Conservation (phyloP, 257 asterid species). For the Solanum arcanum region DNA sequence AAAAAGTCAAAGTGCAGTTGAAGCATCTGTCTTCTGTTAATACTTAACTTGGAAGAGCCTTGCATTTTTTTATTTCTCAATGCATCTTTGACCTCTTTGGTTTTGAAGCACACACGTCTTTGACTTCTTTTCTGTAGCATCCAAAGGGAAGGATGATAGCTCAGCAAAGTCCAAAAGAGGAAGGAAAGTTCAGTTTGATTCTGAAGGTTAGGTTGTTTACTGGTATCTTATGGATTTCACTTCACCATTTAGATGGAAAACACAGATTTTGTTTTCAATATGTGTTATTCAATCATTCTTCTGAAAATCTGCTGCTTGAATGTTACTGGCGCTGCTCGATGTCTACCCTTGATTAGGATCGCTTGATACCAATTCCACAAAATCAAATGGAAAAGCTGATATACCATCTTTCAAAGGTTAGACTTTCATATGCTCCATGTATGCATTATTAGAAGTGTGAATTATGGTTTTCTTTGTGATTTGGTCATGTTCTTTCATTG, state of each 20-base stretch:
- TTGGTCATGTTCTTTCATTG: background rate
- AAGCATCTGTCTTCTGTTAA: background rate
- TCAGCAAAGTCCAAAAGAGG: constrained; percentile 44
- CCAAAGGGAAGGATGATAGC: constrained; percentile 39
- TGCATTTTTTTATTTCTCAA: background rate
- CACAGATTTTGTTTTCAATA: background rate
- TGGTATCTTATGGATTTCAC: background rate
- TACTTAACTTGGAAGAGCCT: background rate
- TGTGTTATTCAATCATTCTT: background rate
- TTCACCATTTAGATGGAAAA: background rate
- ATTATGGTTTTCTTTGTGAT: background rate
- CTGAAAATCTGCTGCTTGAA: background rate
- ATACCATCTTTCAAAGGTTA: constrained; percentile 29
- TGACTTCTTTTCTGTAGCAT: constrained; percentile 10
- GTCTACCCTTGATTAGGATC: constrained; percentile 22
- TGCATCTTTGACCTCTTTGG: background rate
- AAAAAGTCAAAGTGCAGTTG: background rate
- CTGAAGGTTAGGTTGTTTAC: constrained; percentile 33
- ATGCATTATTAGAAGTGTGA: background rate
- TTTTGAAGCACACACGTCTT: background rate
- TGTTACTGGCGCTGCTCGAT: background rate
- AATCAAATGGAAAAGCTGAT: constrained; percentile 33
- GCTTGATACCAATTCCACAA: constrained; percentile 14
- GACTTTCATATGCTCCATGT: background rate
- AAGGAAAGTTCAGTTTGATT: constrained; percentile 56